Conservation (phyloP, 192 early-diverging fungal species). For the Umbelopsis ramanniana region DNA sequence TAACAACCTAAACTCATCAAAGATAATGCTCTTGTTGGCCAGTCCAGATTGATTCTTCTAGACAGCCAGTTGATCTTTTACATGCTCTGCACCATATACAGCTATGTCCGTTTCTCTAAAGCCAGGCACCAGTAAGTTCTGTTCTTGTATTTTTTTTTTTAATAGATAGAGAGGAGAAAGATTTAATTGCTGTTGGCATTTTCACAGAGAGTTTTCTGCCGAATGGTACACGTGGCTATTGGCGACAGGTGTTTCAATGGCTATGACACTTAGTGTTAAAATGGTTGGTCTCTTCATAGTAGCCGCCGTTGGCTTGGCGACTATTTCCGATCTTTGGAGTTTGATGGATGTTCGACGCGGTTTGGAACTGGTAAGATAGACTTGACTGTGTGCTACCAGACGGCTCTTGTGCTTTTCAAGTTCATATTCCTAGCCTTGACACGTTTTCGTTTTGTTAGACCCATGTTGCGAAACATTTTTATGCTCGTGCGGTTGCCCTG, state of each 20-base stretch:
- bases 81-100: constrained; percentile 80
- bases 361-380: constrained; percentile 53
- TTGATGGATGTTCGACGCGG: constrained; percentile 85
- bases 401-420: too few relatives aligned
- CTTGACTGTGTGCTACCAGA: background rate
- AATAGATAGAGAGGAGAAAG: background rate
- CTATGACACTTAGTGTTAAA: constrained; percentile 84
- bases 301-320: constrained; percentile 80
- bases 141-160: background rate
- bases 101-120: constrained; percentile 89
- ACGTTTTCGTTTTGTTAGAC: constrained; percentile 36
- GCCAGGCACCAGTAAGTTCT: constrained; percentile 30
- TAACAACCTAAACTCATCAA: background rate
- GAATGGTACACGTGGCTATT: constrained; percentile 90
- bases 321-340: constrained; percentile 89
- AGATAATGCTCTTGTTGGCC: constrained; percentile 92
- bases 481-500: constrained; percentile 79
- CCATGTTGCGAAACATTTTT: constrained; percentile 81
- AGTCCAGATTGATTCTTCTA: constrained; percentile 91
- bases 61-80: constrained; percentile 95
- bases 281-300: constrained; percentile 95
- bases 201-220: constrained; percentile 68
- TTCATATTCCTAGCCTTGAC: background rate
- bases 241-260: constrained; percentile 79
- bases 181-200: constrained; percentile 23